Conservation (phyloP, 371 early-diverging fungal genomes). For the Fennellomyces sp. region DNA sequence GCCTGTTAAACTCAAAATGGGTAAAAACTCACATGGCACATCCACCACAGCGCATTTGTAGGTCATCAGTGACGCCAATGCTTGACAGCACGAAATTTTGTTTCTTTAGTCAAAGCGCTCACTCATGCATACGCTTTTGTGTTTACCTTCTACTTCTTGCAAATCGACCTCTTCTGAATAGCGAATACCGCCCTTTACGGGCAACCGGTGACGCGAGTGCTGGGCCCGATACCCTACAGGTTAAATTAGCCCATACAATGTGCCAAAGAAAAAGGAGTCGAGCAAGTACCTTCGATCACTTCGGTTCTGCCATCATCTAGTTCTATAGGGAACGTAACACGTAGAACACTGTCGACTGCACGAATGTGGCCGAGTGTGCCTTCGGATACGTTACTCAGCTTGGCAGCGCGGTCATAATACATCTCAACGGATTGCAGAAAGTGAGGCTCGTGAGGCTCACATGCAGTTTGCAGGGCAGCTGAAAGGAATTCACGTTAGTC, state of each 20-base stretch:
- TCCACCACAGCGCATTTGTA: conserved; percentile 93
- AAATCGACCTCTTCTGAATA: conserved; percentile 82
- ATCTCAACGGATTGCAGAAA: conserved; percentile 84
- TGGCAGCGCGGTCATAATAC: conserved; percentile 80
- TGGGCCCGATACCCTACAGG: conserved; percentile 88
- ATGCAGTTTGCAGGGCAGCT: conserved; percentile 68
- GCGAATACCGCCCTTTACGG: conserved; percentile 89
- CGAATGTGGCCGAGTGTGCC: conserved; percentile 81
- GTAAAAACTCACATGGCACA: conserved; percentile 75
- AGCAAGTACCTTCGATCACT: conserved; percentile 62
- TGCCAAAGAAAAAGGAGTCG: background rate
- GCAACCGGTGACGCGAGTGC: conserved; percentile 87
- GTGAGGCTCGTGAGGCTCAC: conserved; percentile 71
- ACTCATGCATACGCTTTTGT: background rate
- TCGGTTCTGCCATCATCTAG: conserved; percentile 71
- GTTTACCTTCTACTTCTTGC: conserved; percentile 79
- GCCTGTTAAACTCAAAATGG: background rate
- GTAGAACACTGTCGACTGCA: conserved; percentile 77
- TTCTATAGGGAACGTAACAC: conserved; percentile 89
- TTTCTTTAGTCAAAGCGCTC: background rate
- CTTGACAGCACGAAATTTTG: conserved; percentile 19
- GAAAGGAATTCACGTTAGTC: background rate
- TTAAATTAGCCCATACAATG: background rate
- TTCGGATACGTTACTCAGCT: conserved; percentile 63
- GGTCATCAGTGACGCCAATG: conserved; percentile 83